phyloP scores from a whole-genome alignment of 1,284 basidiomycete genomes.

The Malassezia dermatis region DNA sequence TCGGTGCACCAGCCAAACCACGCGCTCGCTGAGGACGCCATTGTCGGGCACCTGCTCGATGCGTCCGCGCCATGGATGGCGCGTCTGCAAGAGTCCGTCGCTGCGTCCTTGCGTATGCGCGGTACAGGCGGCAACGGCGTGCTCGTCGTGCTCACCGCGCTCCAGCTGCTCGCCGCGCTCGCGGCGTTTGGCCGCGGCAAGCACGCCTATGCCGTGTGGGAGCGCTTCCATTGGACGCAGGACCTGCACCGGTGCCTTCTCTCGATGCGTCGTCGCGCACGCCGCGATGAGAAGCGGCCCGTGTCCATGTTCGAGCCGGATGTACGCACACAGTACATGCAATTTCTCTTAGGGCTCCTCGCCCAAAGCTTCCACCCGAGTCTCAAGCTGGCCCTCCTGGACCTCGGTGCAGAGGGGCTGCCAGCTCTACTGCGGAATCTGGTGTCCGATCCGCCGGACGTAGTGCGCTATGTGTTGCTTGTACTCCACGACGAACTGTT shows the following conservation, averaged over 20 bases:
- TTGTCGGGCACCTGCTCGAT: slow-evolving; percentile 27
- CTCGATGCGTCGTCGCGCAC: slow-evolving; percentile 20
- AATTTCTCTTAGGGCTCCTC: slow-evolving; percentile 36
- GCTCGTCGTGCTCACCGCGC: slow-evolving; percentile 22
- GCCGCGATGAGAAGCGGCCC: neutral
- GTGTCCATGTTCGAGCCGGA: slow-evolving; percentile 32
- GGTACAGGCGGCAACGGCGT: slow-evolving; percentile 16
- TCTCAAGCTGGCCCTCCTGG: slow-evolving; percentile 23
- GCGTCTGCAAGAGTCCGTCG: slow-evolving; percentile 26
- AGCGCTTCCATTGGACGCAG: slow-evolving; percentile 35
- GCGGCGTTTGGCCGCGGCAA: slow-evolving; percentile 29
- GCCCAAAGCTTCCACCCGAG: slow-evolving; percentile 24
- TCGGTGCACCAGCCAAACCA: slow-evolving; percentile 37
- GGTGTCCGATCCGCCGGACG: slow-evolving; percentile 26
- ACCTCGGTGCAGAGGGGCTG: slow-evolving; percentile 28
- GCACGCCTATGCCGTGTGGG: slow-evolving; percentile 26
- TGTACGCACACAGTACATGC: slow-evolving; percentile 38
- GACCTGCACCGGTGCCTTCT: slow-evolving; percentile 29
- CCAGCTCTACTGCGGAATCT: slow-evolving; percentile 24
- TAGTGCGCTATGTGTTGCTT: slow-evolving; percentile 31
- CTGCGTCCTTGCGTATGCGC: slow-evolving; percentile 16
- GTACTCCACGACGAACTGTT: slow-evolving; percentile 37
- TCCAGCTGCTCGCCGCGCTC: slow-evolving; percentile 29
- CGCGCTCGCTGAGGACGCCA: slow-evolving; percentile 23
- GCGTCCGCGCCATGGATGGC: slow-evolving; percentile 25